Percentiles rank a stretch among this genome's conserved stretches.
Evolutionary conservation across 140 eudicot species (phyloP).

Genomic region (Flaveria floridana): DNA sequence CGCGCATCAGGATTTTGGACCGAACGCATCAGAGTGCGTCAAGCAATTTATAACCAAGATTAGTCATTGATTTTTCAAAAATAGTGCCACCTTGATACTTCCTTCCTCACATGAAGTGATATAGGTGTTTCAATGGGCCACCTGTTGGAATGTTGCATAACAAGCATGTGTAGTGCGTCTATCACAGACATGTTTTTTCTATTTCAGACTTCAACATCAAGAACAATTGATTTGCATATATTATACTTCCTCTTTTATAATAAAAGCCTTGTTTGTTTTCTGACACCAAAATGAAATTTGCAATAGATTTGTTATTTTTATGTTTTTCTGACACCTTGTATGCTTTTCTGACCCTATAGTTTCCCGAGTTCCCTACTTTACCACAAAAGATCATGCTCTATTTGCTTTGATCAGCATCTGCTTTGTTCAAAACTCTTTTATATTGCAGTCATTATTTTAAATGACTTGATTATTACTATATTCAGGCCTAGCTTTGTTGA

Average conservation of each 20-base stretch:
- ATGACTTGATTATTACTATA: constrained; percentile 16
- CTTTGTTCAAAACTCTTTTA: constrained; percentile 16
- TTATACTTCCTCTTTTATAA: background rate
- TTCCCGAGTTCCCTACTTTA: constrained; percentile 7
- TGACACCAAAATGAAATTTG: background rate
- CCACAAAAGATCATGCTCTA: constrained; percentile 8
- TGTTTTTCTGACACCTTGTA: background rate
- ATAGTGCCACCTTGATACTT: background rate
- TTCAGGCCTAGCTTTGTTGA: constrained; percentile 64
- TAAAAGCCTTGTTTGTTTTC: background rate
- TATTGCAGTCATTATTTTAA: constrained; percentile 2
- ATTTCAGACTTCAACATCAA: constrained; percentile 4
- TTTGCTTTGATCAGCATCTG: constrained; percentile 12
- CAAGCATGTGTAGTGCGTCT: constrained; percentile 1
- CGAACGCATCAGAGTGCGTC: too few relatives aligned
- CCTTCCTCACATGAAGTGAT: background rate
- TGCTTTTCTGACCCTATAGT: background rate
- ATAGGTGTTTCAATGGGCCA: constrained; percentile 7
- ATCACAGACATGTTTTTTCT: background rate
- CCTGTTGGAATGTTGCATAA: background rate
- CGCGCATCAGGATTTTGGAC: too few relatives aligned
- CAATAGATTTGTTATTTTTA: background rate
- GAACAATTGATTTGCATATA: background rate
- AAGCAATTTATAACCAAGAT: too few relatives aligned
- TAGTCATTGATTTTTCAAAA: constrained; percentile 2